Percentiles rank a stretch among this genome's conserved stretches.
These are phyloP conservation scores for Simmondsia chinensis DNA, from an alignment of 148 eudicot genomes.

Conservation along the genomic window DNA sequence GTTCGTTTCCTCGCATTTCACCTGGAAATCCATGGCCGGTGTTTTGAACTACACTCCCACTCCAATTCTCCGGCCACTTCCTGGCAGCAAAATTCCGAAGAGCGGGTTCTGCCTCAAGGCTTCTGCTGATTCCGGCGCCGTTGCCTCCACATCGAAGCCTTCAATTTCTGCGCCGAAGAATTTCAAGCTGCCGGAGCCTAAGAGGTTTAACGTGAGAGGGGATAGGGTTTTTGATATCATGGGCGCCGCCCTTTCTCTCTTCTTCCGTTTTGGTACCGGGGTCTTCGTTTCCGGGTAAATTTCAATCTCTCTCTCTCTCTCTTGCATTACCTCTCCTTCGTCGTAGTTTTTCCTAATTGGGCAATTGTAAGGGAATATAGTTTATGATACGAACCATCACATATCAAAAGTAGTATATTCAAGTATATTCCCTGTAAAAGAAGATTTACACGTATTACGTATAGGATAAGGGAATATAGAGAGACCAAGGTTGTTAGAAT, in stretches of 20 bases:
- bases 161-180: conserved; percentile 27
- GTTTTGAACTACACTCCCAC: conserved; percentile 10
- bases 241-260: conserved; percentile 30
- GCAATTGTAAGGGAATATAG: not conserved
- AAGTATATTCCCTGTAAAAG: no score
- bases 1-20: not conserved
- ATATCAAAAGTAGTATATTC: no score
- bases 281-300: conserved; percentile 37
- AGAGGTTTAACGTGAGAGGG: conserved; percentile 25
- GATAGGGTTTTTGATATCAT: conserved; percentile 30
- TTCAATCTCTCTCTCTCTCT: no score
- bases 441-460: no score
- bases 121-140: conserved; percentile 8
- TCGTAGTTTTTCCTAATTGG: not conserved
- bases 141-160: conserved; percentile 6
- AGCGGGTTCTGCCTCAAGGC: conserved; percentile 12
- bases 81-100: conserved; percentile 7
- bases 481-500: no score
- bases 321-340: not conserved
- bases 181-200: conserved; percentile 35
- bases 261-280: conserved; percentile 38
- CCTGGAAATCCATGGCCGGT: conserved; percentile 21
- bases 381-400: no score
- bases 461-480: no score
- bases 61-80: conserved; percentile 7